Evolutionary conservation across 495 filamentous ascomycete species (phyloP), one percentile per base, ranked within the genome.

Genomic region (Penicillium roqueforti): DNA sequence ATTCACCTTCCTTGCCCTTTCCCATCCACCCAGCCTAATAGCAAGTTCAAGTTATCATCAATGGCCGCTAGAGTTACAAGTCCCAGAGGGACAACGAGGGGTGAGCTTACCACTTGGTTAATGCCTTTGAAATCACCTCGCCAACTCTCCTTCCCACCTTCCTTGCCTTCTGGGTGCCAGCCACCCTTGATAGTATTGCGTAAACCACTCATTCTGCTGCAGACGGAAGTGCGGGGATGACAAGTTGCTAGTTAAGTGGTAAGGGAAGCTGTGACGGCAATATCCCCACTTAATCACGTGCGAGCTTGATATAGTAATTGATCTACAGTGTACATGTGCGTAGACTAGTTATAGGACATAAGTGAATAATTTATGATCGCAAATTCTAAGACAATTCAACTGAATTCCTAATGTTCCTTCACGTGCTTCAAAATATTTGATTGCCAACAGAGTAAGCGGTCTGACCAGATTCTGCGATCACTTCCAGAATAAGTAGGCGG

Each of bases 71-170:
- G 52, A 47, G 52, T 25, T 37, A 43, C 31, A 7, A 26, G 19
- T 13, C 18, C 18, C 16, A 18, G 14, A 36, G 41, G 41, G 43
- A 23, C 10, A 47, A 23, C 10, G 18, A 16, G 29, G 43, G 39
- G n/a, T 28, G 5, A 41, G 60, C 76, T 53, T 54, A 82, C 80
- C 63, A 83, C 76, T 70, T 82, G 79, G 54, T 82, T 77, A 53
- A 84, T 73, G 25, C 81, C 81, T 57, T 81, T 83, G 66, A 79
- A 80, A 53, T 84, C 81, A 13, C 76, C 74, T 16, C 80, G 71
- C 81, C 80, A 83, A 54, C 78, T 76, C 54, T 83, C 80, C 55
- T 75, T 80, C 14, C 64, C 65, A 9, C 81, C 81, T 42, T 81
- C 74, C 41, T 79, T 80, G 18, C 76, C 72, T 55, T 80, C 77